phyloP scores from a whole-genome alignment of 805 yeast species.

The Saccharomyces eubayanus region DNA sequence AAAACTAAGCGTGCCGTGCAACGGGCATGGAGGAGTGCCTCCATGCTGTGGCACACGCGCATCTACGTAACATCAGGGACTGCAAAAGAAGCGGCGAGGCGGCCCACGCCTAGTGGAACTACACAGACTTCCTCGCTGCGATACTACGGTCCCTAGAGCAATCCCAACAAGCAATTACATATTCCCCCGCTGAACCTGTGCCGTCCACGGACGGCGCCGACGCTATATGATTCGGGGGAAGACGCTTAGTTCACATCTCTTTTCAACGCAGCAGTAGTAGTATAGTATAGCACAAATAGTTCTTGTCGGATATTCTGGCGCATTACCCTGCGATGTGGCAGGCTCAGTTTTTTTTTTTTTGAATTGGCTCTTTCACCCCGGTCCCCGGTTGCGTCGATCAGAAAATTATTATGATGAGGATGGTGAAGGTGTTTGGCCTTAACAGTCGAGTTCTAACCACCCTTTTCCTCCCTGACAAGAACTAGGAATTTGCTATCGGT shows the following conservation, averaged over 20 bases:
- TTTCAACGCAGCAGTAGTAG: background rate
- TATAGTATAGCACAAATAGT: background rate
- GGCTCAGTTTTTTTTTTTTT: background rate
- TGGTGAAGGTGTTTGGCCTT: background rate
- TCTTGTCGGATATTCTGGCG: background rate
- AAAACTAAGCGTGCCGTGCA: background rate
- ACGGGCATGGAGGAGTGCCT: background rate
- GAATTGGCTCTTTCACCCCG: background rate
- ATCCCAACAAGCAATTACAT: conserved; percentile 20
- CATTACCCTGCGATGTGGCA: background rate
- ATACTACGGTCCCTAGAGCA: conserved; percentile 17
- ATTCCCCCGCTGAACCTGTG: conserved; percentile 14
- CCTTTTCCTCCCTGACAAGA: background rate
- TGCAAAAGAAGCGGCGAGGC: background rate
- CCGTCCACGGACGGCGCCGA: background rate
- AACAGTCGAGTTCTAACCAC: background rate
- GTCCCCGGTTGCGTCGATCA: background rate
- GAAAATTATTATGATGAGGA: background rate
- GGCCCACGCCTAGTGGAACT: background rate
- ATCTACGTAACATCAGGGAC: background rate
- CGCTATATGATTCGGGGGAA: conserved; percentile 1
- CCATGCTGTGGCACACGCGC: background rate
- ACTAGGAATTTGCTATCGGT: background rate
- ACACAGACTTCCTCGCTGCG: conserved; percentile 4
- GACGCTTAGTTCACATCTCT: conserved; percentile 2